A percentile compares a stretch with the other conserved stretches of the same genome.
Conservation (phyloP, 2,329 filamentous ascomycete species). For the Epichloe typhina region DNA sequence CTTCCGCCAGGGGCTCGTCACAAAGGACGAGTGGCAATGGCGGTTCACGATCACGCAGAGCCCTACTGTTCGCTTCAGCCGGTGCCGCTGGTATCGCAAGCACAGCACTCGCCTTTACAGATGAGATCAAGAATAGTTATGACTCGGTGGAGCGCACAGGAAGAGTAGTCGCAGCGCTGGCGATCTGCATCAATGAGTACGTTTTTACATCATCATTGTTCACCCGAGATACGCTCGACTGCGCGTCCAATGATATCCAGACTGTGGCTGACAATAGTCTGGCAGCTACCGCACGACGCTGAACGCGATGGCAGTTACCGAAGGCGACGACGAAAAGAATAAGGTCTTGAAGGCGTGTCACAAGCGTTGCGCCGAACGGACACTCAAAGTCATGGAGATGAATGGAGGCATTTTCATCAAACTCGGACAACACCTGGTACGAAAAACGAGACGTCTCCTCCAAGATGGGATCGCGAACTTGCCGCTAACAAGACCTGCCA, state of each 20-base stretch:
- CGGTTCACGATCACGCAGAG: constrained; percentile 12
- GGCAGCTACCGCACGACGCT: constrained; percentile 75
- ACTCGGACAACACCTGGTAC: constrained; percentile 78
- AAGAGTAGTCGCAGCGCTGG: constrained; percentile 61
- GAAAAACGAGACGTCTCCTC: constrained; percentile 4
- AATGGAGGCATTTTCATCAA: constrained; percentile 99
- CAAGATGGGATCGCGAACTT: not conserved
- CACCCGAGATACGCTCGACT: constrained; percentile 3
- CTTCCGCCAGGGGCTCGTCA: constrained; percentile 15
- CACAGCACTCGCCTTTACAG: constrained; percentile 40
- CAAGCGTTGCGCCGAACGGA: constrained; percentile 81
- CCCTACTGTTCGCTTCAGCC: constrained; percentile 35
- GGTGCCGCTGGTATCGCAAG: constrained; percentile 36
- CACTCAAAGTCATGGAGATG: constrained; percentile 75
- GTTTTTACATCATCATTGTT: not conserved
- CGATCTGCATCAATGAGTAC: constrained; percentile 81
- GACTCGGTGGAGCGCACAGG: constrained; percentile 64
- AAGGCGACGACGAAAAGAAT: constrained; percentile 52
- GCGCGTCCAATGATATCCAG: not conserved
- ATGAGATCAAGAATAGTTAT: constrained; percentile 65
- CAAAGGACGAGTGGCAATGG: constrained; percentile 9
- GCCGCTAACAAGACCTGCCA: not conserved
- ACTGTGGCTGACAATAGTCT: not conserved
- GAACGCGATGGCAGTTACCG: constrained; percentile 49
- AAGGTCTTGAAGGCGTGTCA: constrained; percentile 70